Base-by-base conservation (phyloP, 2,329 filamentous ascomycete genomes). In the Alternaria conjuncta region DNA sequence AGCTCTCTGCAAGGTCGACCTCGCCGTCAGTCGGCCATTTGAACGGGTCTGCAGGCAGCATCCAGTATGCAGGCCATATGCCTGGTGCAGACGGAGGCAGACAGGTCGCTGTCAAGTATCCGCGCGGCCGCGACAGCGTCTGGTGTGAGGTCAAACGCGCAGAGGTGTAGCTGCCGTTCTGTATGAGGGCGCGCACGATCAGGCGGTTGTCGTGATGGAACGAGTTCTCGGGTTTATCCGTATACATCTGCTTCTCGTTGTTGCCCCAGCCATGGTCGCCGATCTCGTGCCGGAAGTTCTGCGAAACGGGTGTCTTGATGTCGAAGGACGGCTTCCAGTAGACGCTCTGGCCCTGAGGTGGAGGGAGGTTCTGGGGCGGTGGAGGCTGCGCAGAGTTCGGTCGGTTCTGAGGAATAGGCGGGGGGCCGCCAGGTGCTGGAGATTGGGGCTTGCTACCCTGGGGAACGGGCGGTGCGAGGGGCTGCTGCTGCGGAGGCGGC, bases 51-150 rank as follows among this genome's bases (percentile, higher is more conserved):
- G 81, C 75, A 0, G 87, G 87, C 6, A 89, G 78, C 56, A 89
- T 82, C 87, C 87, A 89, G 70, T 88, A 88, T 0, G 87, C 87
- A 1, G 87, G 87, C 87, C 87, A 89, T 50, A 89, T 85, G 5
- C 87, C 87, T 3, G 79, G 72, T 0, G 87, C 87, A 56, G 84
- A 86, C 0, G 87, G 87, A 1, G 86, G 82, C 0, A 81, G 79
- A 11, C 88, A 81, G 2, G 83, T 81, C 2, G 84, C 86, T 3
- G 83, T 83, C 45, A 89, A 73, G 53, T 84, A 86, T 26, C 87
- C 87, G 30, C 84, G 80, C 45, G 85, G 81, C 3, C 85, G 81
- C 3, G 75, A 80, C 0, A 89, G 80, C 6, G 84, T 86, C 65
- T 85, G 82, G 32, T 84, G 81, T 60, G 83, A 86, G 15, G 86